These are phyloP conservation scores for Nicotiana tabacum DNA, from an alignment of 257 asterid species.

Conservation along the genomic window DNA sequence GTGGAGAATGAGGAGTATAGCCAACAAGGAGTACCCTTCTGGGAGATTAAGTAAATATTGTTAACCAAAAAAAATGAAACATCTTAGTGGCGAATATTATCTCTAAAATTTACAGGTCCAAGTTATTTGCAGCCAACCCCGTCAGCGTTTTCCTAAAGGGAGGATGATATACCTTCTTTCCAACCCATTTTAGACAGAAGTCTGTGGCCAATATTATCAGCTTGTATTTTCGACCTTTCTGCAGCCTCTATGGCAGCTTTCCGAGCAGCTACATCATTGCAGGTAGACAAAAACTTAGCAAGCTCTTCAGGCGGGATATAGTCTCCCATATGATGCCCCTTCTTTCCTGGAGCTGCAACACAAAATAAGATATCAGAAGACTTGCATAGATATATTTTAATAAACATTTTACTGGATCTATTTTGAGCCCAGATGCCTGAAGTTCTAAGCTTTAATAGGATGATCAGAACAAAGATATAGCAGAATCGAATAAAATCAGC, in stretches of 20 bases:
- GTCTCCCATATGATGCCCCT: slow-evolving; percentile 98
- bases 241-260: slow-evolving; percentile 61
- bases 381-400: background rate
- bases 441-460: background rate
- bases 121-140: background rate
- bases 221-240: slow-evolving; percentile 66
- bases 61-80: background rate
- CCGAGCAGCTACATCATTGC: slow-evolving; percentile 61
- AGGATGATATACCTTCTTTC: slow-evolving; percentile 64
- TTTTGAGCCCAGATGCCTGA: background rate
- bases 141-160: background rate
- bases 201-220: slow-evolving; percentile 85
- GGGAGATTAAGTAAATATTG: background rate
- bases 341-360: slow-evolving; percentile 41
- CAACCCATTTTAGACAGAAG: slow-evolving; percentile 94
- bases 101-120: background rate
- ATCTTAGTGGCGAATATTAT: background rate
- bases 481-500: background rate
- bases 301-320: slow-evolving; percentile 90
- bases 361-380: slow-evolving; percentile 8
- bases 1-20: background rate
- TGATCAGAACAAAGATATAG: background rate
- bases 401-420: background rate
- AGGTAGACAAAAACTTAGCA: slow-evolving; percentile 70
- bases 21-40: background rate